Evolutionary conservation across 495 filamentous ascomycete genomes (phyloP), one percentile per base, ranked within the genome.

Genomic region (Apodospora peruviana): DNA sequence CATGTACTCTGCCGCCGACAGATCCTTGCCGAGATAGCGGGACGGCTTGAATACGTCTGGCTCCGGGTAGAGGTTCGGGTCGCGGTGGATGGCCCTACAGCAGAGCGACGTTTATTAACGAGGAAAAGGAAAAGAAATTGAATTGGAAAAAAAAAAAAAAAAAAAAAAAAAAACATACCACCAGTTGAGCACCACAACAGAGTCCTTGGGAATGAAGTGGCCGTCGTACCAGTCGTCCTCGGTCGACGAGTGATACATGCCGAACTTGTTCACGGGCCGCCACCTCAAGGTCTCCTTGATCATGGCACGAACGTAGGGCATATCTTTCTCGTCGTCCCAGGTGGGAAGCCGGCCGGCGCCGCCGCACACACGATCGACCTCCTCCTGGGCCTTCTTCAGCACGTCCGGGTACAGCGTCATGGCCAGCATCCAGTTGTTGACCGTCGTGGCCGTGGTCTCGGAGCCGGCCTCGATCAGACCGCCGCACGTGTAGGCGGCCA

Each of bases 261-360:
- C 77, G 9, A 16, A 41, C 40, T 74, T 72, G 5, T 72, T 71
- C 20, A 78, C 73, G n/a, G 76, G 77, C 23, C 75, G 53, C 77
- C 77, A 81, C 47, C 77, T 59, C 18, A 80, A 61, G 39, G 50
- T 47, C 48, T 64, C 60, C 41, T 64, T 64, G 43, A 61, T 56
- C 21, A 56, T 52, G 27, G 47, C 49, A 16, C 53, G 40, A 22
- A 58, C 54, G 49, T 53, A 60, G n/a, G 57, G 58, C 16, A 64
- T 47, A 12, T 43, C 36, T 32, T 47, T 40, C 40, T 56, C 46
- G 43, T 64, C 60, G n/a, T 56, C 55, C 54, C 55, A 58, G 22
- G 44, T 49, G 2, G 60, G 60, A 34, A 61, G 37, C 14, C 60
- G n/a, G 21, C 53, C 47, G 1, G 19, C 22, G 4, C 66, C 65